Evolutionary conservation across 1,284 basidiomycete species (phyloP).

Genomic region (Mycena citricolor): DNA sequence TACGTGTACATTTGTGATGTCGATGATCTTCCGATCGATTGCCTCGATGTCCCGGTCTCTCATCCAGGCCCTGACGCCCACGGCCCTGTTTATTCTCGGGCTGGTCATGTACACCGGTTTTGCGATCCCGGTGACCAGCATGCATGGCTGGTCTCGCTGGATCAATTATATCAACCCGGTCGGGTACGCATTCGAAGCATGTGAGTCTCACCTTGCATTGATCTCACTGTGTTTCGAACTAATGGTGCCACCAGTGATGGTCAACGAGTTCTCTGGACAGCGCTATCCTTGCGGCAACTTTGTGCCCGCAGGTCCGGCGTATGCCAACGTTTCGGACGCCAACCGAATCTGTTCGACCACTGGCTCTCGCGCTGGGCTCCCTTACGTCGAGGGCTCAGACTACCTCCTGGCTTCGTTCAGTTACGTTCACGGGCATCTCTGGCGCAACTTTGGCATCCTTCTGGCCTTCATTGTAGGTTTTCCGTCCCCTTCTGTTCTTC

Average conservation of each 20-base stretch:
- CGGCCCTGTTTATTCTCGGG: conserved; percentile 21
- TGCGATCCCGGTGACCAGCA: conserved; percentile 36
- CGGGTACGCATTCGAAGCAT: conserved; percentile 12
- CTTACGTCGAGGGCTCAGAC: conserved; percentile 46
- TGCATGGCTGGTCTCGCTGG: conserved; percentile 67
- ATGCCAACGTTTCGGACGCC: conserved; percentile 46
- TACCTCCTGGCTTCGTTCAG: conserved; percentile 62
- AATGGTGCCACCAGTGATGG: conserved; percentile 33
- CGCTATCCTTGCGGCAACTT: conserved; percentile 43
- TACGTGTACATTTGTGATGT: conserved; percentile 54
- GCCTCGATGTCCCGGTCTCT: conserved; percentile 21
- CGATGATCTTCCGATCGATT: conserved; percentile 42
- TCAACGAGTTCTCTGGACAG: conserved; percentile 56
- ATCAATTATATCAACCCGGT: conserved; percentile 54
- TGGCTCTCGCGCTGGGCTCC: conserved; percentile 49
- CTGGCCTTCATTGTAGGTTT: conserved; percentile 43
- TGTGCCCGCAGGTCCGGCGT: conserved; percentile 49
- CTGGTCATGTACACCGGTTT: conserved; percentile 26
- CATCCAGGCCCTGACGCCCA: conserved; percentile 20
- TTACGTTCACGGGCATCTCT: conserved; percentile 63
- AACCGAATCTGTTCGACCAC: conserved; percentile 67
- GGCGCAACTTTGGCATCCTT: conserved; percentile 38
- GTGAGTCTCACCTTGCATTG: conserved; percentile 22
- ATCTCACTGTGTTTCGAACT: conserved; percentile 46
- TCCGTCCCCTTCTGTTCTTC: conserved; percentile 2